Evolutionary conservation across 2,329 filamentous ascomycete species (phyloP).

Genomic region (Didymella exigua): DNA sequence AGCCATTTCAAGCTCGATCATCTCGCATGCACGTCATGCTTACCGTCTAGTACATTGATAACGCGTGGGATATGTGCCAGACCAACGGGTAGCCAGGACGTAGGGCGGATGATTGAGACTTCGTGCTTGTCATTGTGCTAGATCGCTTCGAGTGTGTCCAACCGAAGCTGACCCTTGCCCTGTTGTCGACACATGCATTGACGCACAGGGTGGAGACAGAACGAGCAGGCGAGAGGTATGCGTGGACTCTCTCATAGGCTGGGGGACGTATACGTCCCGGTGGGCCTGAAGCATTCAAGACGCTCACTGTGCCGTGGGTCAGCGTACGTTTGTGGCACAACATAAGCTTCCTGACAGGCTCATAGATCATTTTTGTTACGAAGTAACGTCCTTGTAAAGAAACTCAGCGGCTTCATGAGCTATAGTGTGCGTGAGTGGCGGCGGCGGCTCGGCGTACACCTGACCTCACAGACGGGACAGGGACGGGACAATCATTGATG

Average conservation of each 20-base stretch:
- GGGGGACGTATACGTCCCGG: background rate
- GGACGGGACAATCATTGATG: background rate
- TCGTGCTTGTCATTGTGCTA: background rate
- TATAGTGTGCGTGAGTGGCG: too few relatives aligned
- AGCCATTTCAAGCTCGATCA: background rate
- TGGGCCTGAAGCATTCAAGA: background rate
- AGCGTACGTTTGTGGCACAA: background rate
- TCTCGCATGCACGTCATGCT: background rate
- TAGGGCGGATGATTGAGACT: background rate
- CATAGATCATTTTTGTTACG: background rate
- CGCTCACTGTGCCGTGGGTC: background rate
- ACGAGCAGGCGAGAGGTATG: too few relatives aligned
- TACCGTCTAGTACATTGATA: background rate
- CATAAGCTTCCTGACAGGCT: background rate
- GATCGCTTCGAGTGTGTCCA: background rate
- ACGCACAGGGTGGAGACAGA: background rate
- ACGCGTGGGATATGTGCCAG: background rate
- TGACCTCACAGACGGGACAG: background rate
- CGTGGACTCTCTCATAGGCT: background rate
- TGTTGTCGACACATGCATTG: background rate
- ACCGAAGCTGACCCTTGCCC: background rate
- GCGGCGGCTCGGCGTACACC: background rate
- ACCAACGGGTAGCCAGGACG: background rate
- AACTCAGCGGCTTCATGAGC: too few relatives aligned
- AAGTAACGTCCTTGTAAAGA: background rate